A percentile compares a stretch with the other conserved stretches of the same genome.
Conservation (phyloP, 345 rosid species). For the Citrus glauca region DNA sequence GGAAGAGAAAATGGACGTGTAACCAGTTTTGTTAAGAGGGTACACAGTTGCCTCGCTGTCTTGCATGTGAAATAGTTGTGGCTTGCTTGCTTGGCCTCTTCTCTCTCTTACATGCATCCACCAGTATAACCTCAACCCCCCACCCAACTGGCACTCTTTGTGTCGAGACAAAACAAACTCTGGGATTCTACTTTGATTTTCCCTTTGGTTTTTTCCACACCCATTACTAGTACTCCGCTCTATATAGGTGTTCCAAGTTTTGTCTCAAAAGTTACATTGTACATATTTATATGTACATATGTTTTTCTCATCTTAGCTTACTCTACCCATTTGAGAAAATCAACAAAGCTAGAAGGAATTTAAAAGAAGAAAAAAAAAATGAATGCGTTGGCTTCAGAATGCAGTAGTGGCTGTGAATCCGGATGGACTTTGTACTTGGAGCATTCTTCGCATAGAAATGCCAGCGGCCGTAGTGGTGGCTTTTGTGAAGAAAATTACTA, state of each 20-base stretch:
- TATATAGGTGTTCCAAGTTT: not conserved
- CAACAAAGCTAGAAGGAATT: not conserved
- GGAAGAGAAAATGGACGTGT: conserved; percentile 42
- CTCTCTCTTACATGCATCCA: conserved; percentile 19
- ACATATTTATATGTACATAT: not conserved
- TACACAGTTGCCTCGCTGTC: conserved; percentile 63
- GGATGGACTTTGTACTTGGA: conserved; percentile 98
- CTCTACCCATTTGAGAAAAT: conserved; percentile 2
- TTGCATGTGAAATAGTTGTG: conserved; percentile 48
- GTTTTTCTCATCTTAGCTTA: not conserved
- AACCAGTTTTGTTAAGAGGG: conserved; percentile 43
- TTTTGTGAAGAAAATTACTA: not conserved
- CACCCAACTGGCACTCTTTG: conserved; percentile 41
- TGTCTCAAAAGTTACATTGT: not conserved
- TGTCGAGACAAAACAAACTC: conserved; percentile 29
- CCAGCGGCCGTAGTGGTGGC: conserved; percentile 15
- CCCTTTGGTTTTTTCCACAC: conserved; percentile 15
- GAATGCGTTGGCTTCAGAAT: conserved; percentile 52
- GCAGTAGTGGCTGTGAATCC: conserved; percentile 86
- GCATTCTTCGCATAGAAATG: conserved; percentile 47
- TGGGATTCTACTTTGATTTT: conserved; percentile 26
- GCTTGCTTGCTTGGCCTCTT: conserved; percentile 12
- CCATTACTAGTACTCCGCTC: not conserved
- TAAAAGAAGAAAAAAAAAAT: conserved; percentile 13
- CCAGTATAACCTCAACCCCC: conserved; percentile 10